Conservation (phyloP, 257 asterid species). For the Solanum ossicruentum region DNA sequence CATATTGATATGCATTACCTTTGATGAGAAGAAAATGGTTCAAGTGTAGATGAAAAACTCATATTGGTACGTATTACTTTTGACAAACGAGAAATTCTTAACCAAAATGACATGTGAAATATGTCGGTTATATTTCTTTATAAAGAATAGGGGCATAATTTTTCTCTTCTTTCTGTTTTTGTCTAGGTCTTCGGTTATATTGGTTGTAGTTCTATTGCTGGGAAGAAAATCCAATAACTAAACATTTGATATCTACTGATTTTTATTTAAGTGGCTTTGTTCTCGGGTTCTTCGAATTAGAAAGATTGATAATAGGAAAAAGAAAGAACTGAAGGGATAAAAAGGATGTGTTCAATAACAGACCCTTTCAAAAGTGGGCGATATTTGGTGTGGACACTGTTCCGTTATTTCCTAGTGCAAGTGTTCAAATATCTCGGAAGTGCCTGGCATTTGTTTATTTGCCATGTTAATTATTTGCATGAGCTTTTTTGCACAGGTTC, state of each 20-base stretch:
- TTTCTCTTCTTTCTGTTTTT: background rate
- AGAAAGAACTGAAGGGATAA: background rate
- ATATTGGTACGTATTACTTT: background rate
- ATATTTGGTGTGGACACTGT: background rate
- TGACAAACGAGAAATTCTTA: background rate
- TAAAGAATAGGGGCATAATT: background rate
- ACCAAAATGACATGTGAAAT: background rate
- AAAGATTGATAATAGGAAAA: background rate
- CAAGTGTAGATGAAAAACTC: background rate
- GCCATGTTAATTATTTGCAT: background rate
- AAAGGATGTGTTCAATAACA: background rate
- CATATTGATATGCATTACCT: background rate
- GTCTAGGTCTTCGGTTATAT: background rate
- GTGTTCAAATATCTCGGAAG: background rate
- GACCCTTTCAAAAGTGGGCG: background rate
- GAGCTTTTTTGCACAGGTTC: conserved; percentile 35
- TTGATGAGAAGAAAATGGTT: background rate
- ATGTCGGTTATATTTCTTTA: background rate
- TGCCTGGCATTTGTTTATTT: background rate
- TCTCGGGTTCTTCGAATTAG: background rate
- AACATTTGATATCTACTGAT: background rate
- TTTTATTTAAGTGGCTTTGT: background rate
- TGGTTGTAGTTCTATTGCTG: background rate
- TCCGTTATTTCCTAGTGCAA: background rate
- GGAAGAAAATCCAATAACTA: background rate